Conservation (phyloP, 1,284 basidiomycete species). For the Coriolopsis trogii region DNA sequence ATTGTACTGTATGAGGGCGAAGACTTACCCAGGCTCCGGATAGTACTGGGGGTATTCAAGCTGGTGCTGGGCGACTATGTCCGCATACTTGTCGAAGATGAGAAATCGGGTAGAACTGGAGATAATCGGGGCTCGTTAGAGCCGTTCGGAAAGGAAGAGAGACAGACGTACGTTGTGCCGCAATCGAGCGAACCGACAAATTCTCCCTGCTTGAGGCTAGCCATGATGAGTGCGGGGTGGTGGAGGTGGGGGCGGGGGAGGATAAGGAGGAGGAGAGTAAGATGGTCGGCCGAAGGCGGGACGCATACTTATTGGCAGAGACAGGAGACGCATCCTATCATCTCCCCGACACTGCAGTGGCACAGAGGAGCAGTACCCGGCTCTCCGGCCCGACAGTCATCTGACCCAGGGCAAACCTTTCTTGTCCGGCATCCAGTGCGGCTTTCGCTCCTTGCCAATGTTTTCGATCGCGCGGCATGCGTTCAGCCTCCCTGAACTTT, state of each 20-base stretch:
- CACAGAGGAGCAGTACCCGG: slow-evolving; percentile 6
- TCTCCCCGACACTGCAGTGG: not conserved
- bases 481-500: no score
- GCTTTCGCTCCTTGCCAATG: not conserved
- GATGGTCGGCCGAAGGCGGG: slow-evolving; percentile 1
- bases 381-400: slow-evolving; percentile 15
- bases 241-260: slow-evolving; percentile 4
- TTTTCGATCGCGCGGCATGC: not conserved
- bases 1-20: no score
- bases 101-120: slow-evolving; percentile 91
- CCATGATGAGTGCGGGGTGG: slow-evolving; percentile 33
- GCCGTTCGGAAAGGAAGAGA: not conserved
- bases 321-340: slow-evolving; percentile 4
- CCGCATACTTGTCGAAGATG: slow-evolving; percentile 87
- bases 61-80: slow-evolving; percentile 88
- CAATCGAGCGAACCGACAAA: slow-evolving; percentile 92
- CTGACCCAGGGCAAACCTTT: slow-evolving; percentile 14
- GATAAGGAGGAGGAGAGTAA: not conserved
- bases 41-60: slow-evolving; percentile 92
- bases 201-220: slow-evolving; percentile 59
- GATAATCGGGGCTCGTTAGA: not conserved
- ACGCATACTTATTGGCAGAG: slow-evolving; percentile 12
- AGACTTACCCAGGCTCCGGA: slow-evolving; percentile 77
- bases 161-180: slow-evolving; percentile 80
- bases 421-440: not conserved